Evolutionary conservation across 2,329 filamentous ascomycete species (phyloP).

Genomic region (Calonectria montana): DNA sequence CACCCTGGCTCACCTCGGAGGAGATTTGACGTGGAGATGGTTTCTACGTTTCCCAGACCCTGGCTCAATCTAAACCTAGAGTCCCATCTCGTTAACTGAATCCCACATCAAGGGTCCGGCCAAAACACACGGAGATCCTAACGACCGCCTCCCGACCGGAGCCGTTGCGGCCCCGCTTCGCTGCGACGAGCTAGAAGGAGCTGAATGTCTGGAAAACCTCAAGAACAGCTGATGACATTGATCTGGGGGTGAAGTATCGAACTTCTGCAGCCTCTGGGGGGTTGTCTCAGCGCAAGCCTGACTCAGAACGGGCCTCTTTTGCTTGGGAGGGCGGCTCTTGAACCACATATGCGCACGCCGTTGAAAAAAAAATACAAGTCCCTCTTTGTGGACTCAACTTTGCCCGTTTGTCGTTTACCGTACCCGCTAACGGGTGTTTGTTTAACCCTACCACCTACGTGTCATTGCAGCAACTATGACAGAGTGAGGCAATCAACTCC

Average conservation of each 20-base stretch:
- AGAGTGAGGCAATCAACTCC: constrained; percentile 8
- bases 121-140: neutral
- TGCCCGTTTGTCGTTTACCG: neutral
- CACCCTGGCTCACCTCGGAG: constrained; percentile 20
- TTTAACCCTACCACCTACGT: constrained; percentile 20
- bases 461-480: constrained; percentile 21
- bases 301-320: constrained; percentile 8
- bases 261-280: constrained; percentile 20
- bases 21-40: constrained; percentile 22
- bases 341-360: neutral
- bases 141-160: constrained; percentile 1
- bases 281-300: constrained; percentile 23
- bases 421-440: constrained; percentile 12
- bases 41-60: constrained; percentile 8
- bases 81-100: neutral
- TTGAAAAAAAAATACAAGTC: constrained; percentile 5
- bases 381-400: constrained; percentile 9
- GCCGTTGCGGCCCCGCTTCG: constrained; percentile 24
- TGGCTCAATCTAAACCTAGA: neutral
- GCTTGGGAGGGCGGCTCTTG: neutral
- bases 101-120: constrained; percentile 7
- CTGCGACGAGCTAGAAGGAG: constrained; percentile 23
- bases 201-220: constrained; percentile 29
- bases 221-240: constrained; percentile 35
- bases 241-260: constrained; percentile 26